phyloP scores from a whole-genome alignment of 345 rosid species.

The Orychophragmus violaceus region DNA sequence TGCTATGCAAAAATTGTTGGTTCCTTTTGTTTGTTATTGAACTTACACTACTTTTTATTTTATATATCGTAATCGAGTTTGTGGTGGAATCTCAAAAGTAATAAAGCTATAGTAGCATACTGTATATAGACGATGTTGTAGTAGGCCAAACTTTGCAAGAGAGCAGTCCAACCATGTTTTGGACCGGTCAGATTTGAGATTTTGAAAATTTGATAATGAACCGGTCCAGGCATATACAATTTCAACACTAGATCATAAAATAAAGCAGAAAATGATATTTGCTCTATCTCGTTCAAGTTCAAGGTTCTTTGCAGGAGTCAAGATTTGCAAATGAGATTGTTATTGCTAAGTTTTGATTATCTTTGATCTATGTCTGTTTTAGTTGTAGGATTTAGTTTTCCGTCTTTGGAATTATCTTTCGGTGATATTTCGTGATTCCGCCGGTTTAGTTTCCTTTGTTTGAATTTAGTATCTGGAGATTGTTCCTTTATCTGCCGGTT shows the following conservation, averaged over 20 bases:
- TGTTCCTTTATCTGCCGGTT: no score
- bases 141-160: neutral
- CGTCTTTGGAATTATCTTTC: no score
- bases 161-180: constrained; percentile 3
- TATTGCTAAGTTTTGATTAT: no score
- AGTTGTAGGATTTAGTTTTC: no score
- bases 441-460: no score
- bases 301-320: no score
- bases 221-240: neutral
- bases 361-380: no score
- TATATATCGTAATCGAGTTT: neutral
- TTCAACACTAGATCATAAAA: neutral
- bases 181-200: neutral
- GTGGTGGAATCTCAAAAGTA: constrained; percentile 2
- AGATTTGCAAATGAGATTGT: no score
- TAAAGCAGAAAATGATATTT: no score
- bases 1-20: neutral
- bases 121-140: neutral
- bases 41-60: neutral
- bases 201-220: neutral
- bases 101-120: neutral
- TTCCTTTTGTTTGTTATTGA: neutral
- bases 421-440: no score
- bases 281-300: no score
- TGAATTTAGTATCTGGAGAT: no score